Evolutionary conservation across 1,284 basidiomycete species (phyloP), one percentile per base, ranked within the genome.

Genomic region (Ganoderma leucocontextum): DNA sequence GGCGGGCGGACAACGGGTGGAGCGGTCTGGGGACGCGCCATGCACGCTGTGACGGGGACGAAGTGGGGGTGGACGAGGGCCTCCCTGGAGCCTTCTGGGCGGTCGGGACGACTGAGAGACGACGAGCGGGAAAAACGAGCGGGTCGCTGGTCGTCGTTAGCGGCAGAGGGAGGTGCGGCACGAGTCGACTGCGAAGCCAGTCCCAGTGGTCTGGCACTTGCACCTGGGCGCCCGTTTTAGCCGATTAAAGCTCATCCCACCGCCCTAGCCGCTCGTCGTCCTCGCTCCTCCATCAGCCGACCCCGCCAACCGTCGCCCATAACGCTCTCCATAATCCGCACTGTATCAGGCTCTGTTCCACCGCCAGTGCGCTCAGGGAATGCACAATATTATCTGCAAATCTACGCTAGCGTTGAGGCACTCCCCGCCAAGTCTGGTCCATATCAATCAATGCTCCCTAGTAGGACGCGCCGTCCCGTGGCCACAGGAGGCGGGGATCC

Each of bases 81-180:
- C 53, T 63, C 63, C 63, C 38, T 19, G 22, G 52, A 61, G 35
- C 52, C 59, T 53, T 49, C 12, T 60, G 65, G 58, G 52, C 64
- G 65, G 62, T 39, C 64, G 35, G 66, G 49, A 59, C 33, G 42
- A 60, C 33, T 35, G 55, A 41, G 64, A 35, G 65, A 65, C 47
- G 63, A 70, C 60, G 67, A 63, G 61, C 49, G 59, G 64, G 49
- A 36, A 68, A 70, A 74, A 74, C 13, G 75, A 75, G 70, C 71
- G 75, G 64, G 67, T 68, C 62, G 68, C 71, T 73, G 71, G 73
- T 73, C 68, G 73, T 72, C 67, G 73, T 73, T 73, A 70, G 70
- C 68, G 70, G 67, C 59, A 67, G 64, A 70, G 69, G 69, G 39
- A 64, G 64, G 68, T 68, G 70, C 55, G 62, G 62, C 60, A 64